phyloP scores from a whole-genome alignment of 768 basidiomycete genomes.

The Mycena venus region DNA sequence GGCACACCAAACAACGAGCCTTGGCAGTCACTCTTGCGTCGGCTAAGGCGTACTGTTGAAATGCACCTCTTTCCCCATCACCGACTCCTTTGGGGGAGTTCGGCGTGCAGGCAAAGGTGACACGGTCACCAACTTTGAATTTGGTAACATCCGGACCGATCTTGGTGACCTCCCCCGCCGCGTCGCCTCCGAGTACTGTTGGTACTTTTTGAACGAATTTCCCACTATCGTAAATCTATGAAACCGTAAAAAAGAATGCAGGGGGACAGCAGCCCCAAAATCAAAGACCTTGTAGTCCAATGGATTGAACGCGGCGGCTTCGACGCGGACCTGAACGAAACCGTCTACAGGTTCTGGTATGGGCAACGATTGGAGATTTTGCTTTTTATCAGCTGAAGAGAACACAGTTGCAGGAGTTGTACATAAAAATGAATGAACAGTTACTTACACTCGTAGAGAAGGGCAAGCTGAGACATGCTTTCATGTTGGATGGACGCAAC shows the following conservation, averaged over 20 bases:
- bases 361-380: neutral
- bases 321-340: conserved; percentile 17
- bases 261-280: too few species aligned
- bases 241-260: neutral
- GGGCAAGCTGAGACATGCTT: conserved; percentile 19
- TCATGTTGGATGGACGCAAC: neutral
- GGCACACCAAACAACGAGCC: conserved; percentile 15
- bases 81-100: neutral
- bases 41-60: conserved; percentile 18
- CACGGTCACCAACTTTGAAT: conserved; percentile 55
- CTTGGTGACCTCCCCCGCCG: conserved; percentile 53
- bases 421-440: neutral
- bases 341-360: conserved; percentile 16
- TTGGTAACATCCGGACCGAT: conserved; percentile 52
- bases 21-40: neutral
- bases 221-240: neutral
- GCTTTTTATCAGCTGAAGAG: neutral
- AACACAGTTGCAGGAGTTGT: too few species aligned
- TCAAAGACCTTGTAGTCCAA: conserved; percentile 9
- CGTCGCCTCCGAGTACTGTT: conserved; percentile 49
- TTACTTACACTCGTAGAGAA: conserved; percentile 5
- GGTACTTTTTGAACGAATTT: conserved; percentile 49
- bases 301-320: conserved; percentile 24
- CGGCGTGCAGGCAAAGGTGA: conserved; percentile 31
- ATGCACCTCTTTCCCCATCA: conserved; percentile 10